These are phyloP conservation scores for Colletotrichum sp. DNA, from an alignment of 2,329 filamentous ascomycete species.

Conservation along the genomic window DNA sequence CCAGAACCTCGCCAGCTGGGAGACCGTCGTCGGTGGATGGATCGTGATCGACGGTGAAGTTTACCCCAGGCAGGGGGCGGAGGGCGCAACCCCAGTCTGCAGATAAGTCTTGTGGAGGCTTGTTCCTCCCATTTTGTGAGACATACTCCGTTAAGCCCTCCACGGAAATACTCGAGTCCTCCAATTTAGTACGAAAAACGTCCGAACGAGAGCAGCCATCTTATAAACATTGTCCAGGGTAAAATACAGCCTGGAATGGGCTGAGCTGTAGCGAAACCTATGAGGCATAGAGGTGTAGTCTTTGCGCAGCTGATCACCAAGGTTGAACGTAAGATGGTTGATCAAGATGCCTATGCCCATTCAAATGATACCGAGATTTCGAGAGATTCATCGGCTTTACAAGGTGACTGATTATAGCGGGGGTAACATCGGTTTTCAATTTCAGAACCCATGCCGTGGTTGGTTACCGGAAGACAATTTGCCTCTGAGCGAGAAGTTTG, in stretches of 20 bases:
- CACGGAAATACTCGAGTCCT: neutral
- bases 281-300: constrained; percentile 43
- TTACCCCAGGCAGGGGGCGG: neutral
- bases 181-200: constrained; percentile 29
- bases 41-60: neutral
- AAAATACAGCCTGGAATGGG: constrained; percentile 62
- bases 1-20: neutral
- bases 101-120: neutral
- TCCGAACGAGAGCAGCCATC: constrained; percentile 42
- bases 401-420: neutral
- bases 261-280: constrained; percentile 62
- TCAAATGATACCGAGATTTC: neutral
- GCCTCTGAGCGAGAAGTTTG: neutral
- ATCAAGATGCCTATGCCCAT: neutral
- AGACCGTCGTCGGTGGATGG: neutral
- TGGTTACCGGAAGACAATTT: neutral
- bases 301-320: neutral
- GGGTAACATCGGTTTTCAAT: neutral
- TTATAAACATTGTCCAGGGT: constrained; percentile 56
- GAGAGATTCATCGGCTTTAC: neutral
- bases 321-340: neutral
- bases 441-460: neutral
- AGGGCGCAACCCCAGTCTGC: neutral
- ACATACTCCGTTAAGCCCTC: neutral
- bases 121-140: neutral